Evolutionary conservation across 495 filamentous ascomycete genomes (phyloP), one percentile per base, ranked within the genome.

Genomic region (Bacidia gigantensis): DNA sequence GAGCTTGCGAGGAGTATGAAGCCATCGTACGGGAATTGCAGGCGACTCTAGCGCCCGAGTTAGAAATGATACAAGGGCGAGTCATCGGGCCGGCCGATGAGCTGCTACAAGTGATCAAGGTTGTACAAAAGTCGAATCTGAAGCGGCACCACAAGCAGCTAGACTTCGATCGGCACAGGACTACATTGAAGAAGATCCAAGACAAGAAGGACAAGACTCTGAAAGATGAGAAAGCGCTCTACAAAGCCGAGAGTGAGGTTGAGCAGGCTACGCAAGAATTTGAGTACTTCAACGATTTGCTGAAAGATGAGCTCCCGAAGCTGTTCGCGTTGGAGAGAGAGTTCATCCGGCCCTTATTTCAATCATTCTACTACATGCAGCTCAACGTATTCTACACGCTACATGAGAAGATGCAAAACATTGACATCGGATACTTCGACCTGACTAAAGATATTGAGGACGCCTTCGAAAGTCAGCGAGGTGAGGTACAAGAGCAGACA

Each of bases 311-410:
- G 67, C 74, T 99, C 39, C 93, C 92, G 26, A 87, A 89, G 65
- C 74, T 99, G 3, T 99, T 99, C 68, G 60, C 66, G 18, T 79
- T 97, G n/a, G 93, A 97, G 66, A 77, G 87, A 52, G 86, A 99
- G 64, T 97, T 99, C 69, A 99, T 99, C 66, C 82, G 83, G 52
- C 92, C 92, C 12, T 76, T 99, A 7, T 99, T 99, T 75, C 93
- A 96, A 60, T 94, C 88, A 26, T 99, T 97, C 72, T 99, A 99
- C 69, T 99, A 99, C 73, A 97, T 99, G 93, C 92, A 99, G 66
- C 78, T 99, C 51, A 99, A 99, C 66, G 89, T 99, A 55, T 99
- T 97, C 69, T 99, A 99, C 67, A 97, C 93, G 0, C 73, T 99
- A 29, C 92, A 99, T 66, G 92, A 99, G 67, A 84, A 79, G 66